Evolutionary conservation across 2,329 filamentous ascomycete species (phyloP).

Genomic region (Fusarium tanahbumbuense): DNA sequence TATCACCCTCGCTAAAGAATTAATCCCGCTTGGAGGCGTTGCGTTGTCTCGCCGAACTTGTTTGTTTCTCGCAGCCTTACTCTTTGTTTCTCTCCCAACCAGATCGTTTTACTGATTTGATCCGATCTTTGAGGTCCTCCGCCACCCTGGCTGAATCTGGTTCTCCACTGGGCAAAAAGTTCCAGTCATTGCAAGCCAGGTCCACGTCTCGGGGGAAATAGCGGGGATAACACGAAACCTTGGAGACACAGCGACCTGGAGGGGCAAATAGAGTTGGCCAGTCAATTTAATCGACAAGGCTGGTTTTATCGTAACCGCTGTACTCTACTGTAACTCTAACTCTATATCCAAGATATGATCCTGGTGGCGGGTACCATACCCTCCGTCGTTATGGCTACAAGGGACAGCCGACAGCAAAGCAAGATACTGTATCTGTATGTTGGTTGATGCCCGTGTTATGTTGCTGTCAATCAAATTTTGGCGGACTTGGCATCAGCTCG

Average conservation of each 20-base stretch:
- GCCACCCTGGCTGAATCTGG: background rate
- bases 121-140: background rate
- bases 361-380: background rate
- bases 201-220: background rate
- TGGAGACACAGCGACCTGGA: background rate
- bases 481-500: constrained; percentile 15
- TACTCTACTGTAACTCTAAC: background rate
- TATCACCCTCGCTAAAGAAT: background rate
- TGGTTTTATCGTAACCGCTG: background rate
- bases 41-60: background rate
- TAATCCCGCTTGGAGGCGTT: background rate
- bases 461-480: background rate
- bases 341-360: background rate
- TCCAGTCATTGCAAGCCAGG: background rate
- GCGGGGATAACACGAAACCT: background rate
- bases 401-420: background rate
- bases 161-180: background rate
- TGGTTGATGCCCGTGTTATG: background rate
- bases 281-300: background rate
- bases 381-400: constrained; percentile 8
- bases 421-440: no score
- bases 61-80: background rate
- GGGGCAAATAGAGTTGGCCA: background rate
- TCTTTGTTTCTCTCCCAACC: background rate
- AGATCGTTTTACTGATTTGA: background rate